Percentiles rank a stretch among this genome's conserved stretches.
These are phyloP conservation scores for Lecanicillium sp. DNA, from an alignment of 2,329 filamentous ascomycete genomes.

Conservation along the genomic window DNA sequence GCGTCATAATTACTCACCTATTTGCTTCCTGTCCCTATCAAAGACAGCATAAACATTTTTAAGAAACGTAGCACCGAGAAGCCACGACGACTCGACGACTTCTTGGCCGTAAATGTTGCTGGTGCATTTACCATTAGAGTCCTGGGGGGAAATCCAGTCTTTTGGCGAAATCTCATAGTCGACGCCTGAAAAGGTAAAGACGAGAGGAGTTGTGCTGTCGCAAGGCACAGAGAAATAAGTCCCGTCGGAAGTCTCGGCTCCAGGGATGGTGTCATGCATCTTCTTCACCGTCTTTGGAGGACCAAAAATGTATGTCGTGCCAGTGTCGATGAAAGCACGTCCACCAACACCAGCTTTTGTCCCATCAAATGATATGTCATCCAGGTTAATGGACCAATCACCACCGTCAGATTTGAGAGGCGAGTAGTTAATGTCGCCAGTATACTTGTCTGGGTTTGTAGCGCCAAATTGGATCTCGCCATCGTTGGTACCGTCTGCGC, in stretches of 20 bases:
- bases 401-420: slow-evolving; percentile 39
- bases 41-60: slow-evolving; percentile 88
- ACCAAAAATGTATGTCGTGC: slow-evolving; percentile 72
- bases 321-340: slow-evolving; percentile 71
- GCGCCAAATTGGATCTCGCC: slow-evolving; percentile 74
- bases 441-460: slow-evolving; percentile 57
- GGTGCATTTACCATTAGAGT: slow-evolving; percentile 41
- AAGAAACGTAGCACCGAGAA: slow-evolving; percentile 78
- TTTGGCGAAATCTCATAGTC: slow-evolving; percentile 58
- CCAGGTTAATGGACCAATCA: slow-evolving; percentile 67
- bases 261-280: slow-evolving; percentile 61
- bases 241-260: slow-evolving; percentile 46
- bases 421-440: slow-evolving; percentile 61
- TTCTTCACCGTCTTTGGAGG: slow-evolving; percentile 56
- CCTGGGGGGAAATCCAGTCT: slow-evolving; percentile 57
- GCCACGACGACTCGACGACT: slow-evolving; percentile 60
- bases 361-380: slow-evolving; percentile 55
- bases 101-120: slow-evolving; percentile 70
- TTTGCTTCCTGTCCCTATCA: slow-evolving; percentile 59
- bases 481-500: slow-evolving; percentile 54
- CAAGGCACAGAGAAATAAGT: slow-evolving; percentile 68
- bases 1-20: slow-evolving; percentile 41
- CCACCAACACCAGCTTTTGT: slow-evolving; percentile 45
- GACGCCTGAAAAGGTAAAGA: slow-evolving; percentile 59
- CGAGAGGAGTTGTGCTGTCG: slow-evolving; percentile 49